Conservation (phyloP, 2,329 filamentous ascomycete species). For the Elsinoe australis region DNA sequence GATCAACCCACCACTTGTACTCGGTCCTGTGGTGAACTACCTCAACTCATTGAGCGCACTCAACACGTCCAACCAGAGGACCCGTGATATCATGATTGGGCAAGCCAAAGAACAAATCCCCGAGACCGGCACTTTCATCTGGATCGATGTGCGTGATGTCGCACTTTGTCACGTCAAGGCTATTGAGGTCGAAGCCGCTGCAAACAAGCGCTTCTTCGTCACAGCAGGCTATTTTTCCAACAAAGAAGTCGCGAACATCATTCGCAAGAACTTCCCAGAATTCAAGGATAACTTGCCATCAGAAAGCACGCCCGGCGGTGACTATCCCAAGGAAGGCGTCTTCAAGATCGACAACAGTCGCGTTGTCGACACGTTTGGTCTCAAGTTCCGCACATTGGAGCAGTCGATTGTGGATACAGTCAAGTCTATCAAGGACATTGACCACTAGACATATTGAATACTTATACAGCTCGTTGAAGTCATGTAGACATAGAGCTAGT, state of each 20-base stretch:
- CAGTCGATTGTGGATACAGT: slow-evolving; percentile 55
- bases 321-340: slow-evolving; percentile 42
- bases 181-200: slow-evolving; percentile 47
- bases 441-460: slow-evolving; percentile 31
- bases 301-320: slow-evolving; percentile 34
- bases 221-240: slow-evolving; percentile 56
- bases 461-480: too few relatives aligned
- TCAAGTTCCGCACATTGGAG: slow-evolving; percentile 53
- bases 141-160: slow-evolving; percentile 48
- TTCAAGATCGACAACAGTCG: slow-evolving; percentile 51
- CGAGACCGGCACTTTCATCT: slow-evolving; percentile 48
- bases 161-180: slow-evolving; percentile 57
- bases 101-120: slow-evolving; percentile 51
- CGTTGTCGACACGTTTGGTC: slow-evolving; percentile 49
- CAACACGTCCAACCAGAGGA: slow-evolving; percentile 65
- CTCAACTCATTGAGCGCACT: slow-evolving; percentile 55
- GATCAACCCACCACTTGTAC: slow-evolving; percentile 45
- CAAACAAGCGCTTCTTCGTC: slow-evolving; percentile 58
- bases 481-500: too few relatives aligned
- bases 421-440: slow-evolving; percentile 52
- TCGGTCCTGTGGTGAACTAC: slow-evolving; percentile 49
- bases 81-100: slow-evolving; percentile 57
- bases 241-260: slow-evolving; percentile 49
- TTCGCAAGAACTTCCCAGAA: slow-evolving; percentile 50
- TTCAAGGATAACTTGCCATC: slow-evolving; percentile 44